phyloP scores from a whole-genome alignment of 257 asterid genomes.

The Nicotiana sylvestris region DNA sequence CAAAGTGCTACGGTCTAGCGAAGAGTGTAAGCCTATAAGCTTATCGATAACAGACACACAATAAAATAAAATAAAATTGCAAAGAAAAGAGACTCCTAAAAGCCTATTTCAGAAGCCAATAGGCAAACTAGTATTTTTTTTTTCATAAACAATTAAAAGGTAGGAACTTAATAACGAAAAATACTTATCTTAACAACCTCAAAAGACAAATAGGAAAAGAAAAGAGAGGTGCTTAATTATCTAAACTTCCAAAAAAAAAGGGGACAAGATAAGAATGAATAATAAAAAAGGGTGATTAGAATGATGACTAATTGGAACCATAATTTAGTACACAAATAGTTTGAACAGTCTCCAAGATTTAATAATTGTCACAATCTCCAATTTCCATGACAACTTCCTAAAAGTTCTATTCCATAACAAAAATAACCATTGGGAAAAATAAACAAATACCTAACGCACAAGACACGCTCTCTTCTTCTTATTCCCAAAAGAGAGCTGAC shows the following conservation, averaged over 20 bases:
- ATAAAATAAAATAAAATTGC: too few relatives aligned
- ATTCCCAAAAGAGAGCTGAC: not conserved
- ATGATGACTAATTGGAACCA: not conserved
- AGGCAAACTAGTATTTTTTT: too few relatives aligned
- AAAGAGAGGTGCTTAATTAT: not conserved
- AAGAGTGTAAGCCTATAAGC: too few relatives aligned
- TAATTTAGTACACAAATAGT: not conserved
- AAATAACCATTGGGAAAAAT: not conserved
- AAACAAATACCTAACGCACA: conserved; percentile 7
- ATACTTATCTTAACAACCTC: not conserved
- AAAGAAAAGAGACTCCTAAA: too few relatives aligned
- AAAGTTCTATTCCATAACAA: not conserved
- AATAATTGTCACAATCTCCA: conserved; percentile 7
- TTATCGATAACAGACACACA: too few relatives aligned
- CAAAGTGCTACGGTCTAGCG: too few relatives aligned
- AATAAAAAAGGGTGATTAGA: not conserved
- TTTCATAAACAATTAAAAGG: too few relatives aligned
- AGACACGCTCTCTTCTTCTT: conserved; percentile 11
- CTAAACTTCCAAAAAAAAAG: not conserved
- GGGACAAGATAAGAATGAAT: not conserved
- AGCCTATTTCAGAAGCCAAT: too few relatives aligned
- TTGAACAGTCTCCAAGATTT: not conserved
- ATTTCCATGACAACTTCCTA: not conserved
- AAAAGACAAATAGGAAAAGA: not conserved
- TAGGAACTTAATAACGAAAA: not conserved